phyloP scores from a whole-genome alignment of 164 flowering plant species.

The Santalum album region DNA sequence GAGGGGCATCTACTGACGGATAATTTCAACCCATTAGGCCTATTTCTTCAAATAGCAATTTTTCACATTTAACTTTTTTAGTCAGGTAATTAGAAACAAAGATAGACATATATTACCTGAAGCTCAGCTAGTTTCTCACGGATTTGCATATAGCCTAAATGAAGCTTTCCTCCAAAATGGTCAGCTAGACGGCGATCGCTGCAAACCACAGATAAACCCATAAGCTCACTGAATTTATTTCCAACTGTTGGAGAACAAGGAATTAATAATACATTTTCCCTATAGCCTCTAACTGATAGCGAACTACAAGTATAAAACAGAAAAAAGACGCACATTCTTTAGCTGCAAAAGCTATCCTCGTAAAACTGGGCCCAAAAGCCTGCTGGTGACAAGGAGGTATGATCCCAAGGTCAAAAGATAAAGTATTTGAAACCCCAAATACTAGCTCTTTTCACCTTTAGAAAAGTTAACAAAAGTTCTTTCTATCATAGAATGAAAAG shows the following conservation, averaged over 20 bases:
- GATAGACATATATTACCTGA: constrained; percentile 43
- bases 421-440: constrained; percentile 66
- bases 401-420: constrained; percentile 76
- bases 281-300: constrained; percentile 24
- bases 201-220: constrained; percentile 21
- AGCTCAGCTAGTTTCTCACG: constrained; percentile 91
- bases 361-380: constrained; percentile 99
- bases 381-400: constrained; percentile 99
- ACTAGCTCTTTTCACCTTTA: constrained; percentile 34
- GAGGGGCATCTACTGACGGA: too few species aligned
- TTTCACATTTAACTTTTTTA: too few species aligned
- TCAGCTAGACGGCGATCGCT: constrained; percentile 99
- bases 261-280: constrained; percentile 7
- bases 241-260: background rate
- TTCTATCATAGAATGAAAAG: constrained; percentile 1
- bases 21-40: too few species aligned
- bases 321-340: constrained; percentile 98
- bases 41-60: too few species aligned
- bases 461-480: too few species aligned
- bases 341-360: constrained; percentile 99
- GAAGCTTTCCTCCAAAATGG: constrained; percentile 99
- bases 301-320: constrained; percentile 63
- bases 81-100: too few species aligned
- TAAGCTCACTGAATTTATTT: constrained; percentile 1
- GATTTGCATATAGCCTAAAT: constrained; percentile 92